Percentiles rank a stretch among this genome's conserved stretches.
Conservation (phyloP, 768 basidiomycete species). For the Termitomyces sp. region DNA sequence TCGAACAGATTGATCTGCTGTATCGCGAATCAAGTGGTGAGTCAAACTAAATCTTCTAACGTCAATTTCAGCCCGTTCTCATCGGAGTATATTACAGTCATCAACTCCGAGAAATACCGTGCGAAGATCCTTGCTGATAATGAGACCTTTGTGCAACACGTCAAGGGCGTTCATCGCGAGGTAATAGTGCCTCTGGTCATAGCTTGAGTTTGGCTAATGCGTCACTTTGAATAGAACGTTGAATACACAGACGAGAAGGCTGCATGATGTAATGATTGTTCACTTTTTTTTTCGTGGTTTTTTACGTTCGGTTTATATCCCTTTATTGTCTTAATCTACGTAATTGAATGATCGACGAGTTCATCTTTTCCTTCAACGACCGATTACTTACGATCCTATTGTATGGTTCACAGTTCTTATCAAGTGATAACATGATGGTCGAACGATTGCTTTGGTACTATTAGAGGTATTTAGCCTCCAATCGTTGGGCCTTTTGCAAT, state of each 20-base stretch:
- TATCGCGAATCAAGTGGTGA: slow-evolving; percentile 18
- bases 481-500: too few relatives aligned
- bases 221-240: neutral
- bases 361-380: neutral
- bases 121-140: slow-evolving; percentile 12
- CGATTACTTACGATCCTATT: too few relatives aligned
- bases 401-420: too few relatives aligned
- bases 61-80: neutral
- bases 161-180: slow-evolving; percentile 1
- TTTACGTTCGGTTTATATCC: neutral
- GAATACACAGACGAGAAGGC: slow-evolving; percentile 6
- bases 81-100: slow-evolving; percentile 1
- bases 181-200: neutral
- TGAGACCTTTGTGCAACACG: slow-evolving; percentile 11
- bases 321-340: neutral
- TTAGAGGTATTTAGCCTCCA: neutral
- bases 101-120: slow-evolving; percentile 16
- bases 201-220: neutral
- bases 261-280: neutral
- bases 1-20: slow-evolving; percentile 20
- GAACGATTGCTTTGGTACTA: too few relatives aligned
- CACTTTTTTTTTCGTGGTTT: neutral
- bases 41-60: neutral
- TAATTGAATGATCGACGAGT: neutral
- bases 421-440: too few relatives aligned